phyloP scores from a whole-genome alignment of 2,329 filamentous ascomycete genomes.

The Clarireedia homoeocarpa region DNA sequence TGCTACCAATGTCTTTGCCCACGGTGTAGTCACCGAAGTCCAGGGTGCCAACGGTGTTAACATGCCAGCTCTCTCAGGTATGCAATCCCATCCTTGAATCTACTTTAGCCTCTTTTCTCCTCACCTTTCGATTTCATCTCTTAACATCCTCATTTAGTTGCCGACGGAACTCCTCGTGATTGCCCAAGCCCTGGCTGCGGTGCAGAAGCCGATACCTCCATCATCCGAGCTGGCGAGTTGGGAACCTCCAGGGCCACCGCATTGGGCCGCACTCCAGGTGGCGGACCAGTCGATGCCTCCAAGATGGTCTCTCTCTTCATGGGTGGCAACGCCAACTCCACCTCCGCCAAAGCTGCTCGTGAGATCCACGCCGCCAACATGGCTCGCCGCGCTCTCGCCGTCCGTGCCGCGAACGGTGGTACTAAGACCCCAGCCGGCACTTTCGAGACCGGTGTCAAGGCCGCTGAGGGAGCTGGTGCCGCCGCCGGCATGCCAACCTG shows the following conservation, averaged over 20 bases:
- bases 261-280: constrained; percentile 55
- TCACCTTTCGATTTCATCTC: constrained; percentile 14
- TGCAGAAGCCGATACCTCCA: constrained; percentile 62
- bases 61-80: constrained; percentile 53
- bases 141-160: constrained; percentile 34
- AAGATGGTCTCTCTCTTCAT: constrained; percentile 54
- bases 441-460: constrained; percentile 45
- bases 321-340: constrained; percentile 35
- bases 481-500: constrained; percentile 48
- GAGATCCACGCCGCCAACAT: constrained; percentile 64
- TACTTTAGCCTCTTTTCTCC: background rate
- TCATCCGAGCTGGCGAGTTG: constrained; percentile 56
- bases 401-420: constrained; percentile 32
- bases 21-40: constrained; percentile 50
- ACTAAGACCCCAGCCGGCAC: constrained; percentile 40
- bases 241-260: constrained; percentile 44
- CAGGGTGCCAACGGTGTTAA: constrained; percentile 52
- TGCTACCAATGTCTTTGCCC: constrained; percentile 41
- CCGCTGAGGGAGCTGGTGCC: constrained; percentile 46
- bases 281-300: constrained; percentile 49
- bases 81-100: constrained; percentile 10
- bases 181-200: constrained; percentile 54
- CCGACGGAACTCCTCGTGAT: constrained; percentile 60
- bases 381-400: constrained; percentile 30
- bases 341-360: constrained; percentile 51